Percentiles rank a stretch among this genome's conserved stretches.
phyloP scores from a whole-genome alignment of 2,329 filamentous ascomycete genomes.

The Thelonectria rubi region DNA sequence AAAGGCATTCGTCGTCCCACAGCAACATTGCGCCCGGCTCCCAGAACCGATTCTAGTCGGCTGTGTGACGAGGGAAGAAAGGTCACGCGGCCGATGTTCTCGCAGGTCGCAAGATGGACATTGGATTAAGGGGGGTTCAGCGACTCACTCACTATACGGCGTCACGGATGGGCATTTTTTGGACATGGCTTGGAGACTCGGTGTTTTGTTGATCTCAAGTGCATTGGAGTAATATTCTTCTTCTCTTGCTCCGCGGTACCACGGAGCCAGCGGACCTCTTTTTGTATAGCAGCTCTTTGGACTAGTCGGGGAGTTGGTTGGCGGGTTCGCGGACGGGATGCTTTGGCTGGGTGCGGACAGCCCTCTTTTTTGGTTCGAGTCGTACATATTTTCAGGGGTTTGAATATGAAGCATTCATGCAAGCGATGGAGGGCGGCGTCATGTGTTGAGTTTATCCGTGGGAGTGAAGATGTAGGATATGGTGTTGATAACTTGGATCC shows the following conservation, averaged over 20 bases:
- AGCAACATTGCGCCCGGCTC: constrained; percentile 33
- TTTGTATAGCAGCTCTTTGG: constrained; percentile 16
- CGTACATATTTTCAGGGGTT: constrained; percentile 33
- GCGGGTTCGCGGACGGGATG: constrained; percentile 10
- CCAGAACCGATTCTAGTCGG: constrained; percentile 41
- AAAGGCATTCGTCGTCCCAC: constrained; percentile 37
- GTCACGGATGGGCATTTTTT: constrained; percentile 37
- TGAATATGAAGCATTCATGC: constrained; percentile 33
- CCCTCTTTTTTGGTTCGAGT: constrained; percentile 23
- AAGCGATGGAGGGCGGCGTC: neutral
- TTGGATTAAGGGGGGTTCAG: constrained; percentile 22
- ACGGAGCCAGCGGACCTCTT: constrained; percentile 19
- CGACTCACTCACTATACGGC: constrained; percentile 36
- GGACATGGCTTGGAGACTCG: constrained; percentile 31
- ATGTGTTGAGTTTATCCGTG: too few species aligned
- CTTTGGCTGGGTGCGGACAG: constrained; percentile 22
- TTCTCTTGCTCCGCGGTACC: constrained; percentile 24
- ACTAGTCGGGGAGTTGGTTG: constrained; percentile 18
- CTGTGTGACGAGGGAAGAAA: constrained; percentile 14
- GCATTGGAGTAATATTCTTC: constrained; percentile 29
- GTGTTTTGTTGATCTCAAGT: constrained; percentile 26
- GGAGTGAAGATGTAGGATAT: too few species aligned
- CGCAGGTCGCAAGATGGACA: constrained; percentile 27
- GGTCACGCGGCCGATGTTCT: constrained; percentile 28
- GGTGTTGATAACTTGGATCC: too few species aligned